Conservation (phyloP, 257 asterid species). For the Solanum paucissectum region DNA sequence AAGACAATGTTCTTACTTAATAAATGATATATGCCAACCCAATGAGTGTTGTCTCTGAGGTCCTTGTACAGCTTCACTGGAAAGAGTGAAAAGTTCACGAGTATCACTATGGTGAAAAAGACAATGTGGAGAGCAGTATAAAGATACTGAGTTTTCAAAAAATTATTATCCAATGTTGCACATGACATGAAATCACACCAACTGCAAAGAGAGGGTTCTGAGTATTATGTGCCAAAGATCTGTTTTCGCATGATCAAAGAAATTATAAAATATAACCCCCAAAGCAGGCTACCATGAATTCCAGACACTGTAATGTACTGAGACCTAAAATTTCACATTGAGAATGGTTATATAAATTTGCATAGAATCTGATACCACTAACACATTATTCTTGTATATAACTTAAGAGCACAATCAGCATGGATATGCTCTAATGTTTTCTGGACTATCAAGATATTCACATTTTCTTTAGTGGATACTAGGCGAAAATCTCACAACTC, state of each 20-base stretch:
- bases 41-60: slow-evolving; percentile 43
- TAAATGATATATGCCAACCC: slow-evolving; percentile 78
- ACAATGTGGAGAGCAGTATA: background rate
- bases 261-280: background rate
- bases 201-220: background rate
- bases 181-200: background rate
- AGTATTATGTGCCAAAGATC: background rate
- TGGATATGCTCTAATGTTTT: background rate
- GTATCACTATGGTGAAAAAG: background rate
- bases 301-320: background rate
- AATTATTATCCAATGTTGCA: background rate
- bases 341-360: background rate
- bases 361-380: background rate
- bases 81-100: background rate
- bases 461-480: background rate
- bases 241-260: background rate
- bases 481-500: background rate
- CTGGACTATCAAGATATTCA: background rate
- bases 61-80: slow-evolving; percentile 42
- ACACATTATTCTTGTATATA: background rate
- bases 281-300: background rate
- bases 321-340: background rate
- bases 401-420: background rate
- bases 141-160: background rate
- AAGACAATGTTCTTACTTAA: slow-evolving; percentile 41